Conservation (phyloP, 2,329 filamentous ascomycete species). For the Aspergillus intermedius region DNA sequence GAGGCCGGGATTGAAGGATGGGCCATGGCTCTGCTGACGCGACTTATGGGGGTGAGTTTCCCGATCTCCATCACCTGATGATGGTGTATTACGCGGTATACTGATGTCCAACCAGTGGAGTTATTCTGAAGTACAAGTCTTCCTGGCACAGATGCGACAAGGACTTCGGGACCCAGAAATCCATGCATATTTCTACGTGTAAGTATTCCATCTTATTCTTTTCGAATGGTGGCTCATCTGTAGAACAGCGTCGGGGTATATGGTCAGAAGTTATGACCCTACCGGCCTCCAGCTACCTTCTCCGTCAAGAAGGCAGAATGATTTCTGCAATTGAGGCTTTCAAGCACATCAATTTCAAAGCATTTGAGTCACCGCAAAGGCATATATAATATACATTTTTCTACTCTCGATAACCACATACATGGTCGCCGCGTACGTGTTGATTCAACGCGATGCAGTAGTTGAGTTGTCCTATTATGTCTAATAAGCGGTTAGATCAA, state of each 20-base stretch:
- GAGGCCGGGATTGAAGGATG: slow-evolving; percentile 27
- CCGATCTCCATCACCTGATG: background rate
- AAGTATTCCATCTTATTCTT: slow-evolving; percentile 2
- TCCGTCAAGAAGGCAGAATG: too few species aligned
- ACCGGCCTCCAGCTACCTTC: too few species aligned
- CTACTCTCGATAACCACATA: too few species aligned
- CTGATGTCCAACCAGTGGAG: slow-evolving; percentile 12
- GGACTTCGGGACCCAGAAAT: slow-evolving; percentile 14
- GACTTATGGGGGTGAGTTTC: slow-evolving; percentile 21
- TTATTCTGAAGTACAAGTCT: slow-evolving; percentile 17
- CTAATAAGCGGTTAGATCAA: too few species aligned
- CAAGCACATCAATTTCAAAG: too few species aligned
- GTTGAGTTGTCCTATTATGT: too few species aligned
- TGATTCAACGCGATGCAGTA: too few species aligned
- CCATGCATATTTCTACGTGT: slow-evolving; percentile 20
- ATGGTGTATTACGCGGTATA: background rate
- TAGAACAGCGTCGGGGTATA: slow-evolving; percentile 10
- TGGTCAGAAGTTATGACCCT: slow-evolving; percentile 11
- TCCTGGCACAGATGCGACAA: slow-evolving; percentile 17
- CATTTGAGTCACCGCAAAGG: too few species aligned
- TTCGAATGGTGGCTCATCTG: background rate
- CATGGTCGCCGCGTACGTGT: too few species aligned
- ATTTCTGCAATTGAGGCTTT: too few species aligned
- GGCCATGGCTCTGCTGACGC: slow-evolving; percentile 24
- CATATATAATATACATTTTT: too few species aligned